Evolutionary conservation across 1,284 basidiomycete species (phyloP).

Genomic region (Rhodotorula sp.): DNA sequence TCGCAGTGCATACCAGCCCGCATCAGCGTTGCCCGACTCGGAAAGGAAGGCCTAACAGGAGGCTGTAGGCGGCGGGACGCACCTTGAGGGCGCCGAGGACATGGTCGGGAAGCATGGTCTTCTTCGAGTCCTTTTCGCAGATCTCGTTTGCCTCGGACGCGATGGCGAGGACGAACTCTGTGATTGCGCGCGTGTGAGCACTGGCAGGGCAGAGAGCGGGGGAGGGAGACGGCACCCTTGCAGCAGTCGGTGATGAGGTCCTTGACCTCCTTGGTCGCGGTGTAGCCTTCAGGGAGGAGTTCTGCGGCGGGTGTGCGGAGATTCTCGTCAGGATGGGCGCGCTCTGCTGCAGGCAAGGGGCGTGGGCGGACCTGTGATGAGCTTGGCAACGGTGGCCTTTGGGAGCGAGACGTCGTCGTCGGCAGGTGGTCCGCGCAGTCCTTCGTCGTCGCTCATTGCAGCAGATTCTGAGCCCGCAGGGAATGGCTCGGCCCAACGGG

Average conservation of each 20-base stretch:
- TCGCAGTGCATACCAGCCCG: neutral
- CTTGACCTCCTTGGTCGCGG: slow-evolving; percentile 91
- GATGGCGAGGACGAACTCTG: slow-evolving; percentile 97
- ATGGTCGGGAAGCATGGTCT: slow-evolving; percentile 98
- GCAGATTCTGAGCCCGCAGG: neutral
- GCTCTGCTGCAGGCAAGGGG: neutral
- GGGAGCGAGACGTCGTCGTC: slow-evolving; percentile 94
- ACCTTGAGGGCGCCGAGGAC: slow-evolving; percentile 90
- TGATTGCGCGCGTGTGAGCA: neutral
- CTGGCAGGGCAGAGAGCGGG: too few relatives aligned
- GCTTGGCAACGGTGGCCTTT: slow-evolving; percentile 95
- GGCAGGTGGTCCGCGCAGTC: slow-evolving; percentile 57
- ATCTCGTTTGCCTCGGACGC: slow-evolving; percentile 98
- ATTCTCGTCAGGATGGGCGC: neutral
- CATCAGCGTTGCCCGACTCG: too few relatives aligned
- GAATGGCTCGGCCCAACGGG: neutral
- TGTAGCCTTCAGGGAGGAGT: slow-evolving; percentile 82
- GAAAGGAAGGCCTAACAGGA: slow-evolving; percentile 3
- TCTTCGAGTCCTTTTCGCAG: slow-evolving; percentile 97
- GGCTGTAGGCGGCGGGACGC: slow-evolving; percentile 38
- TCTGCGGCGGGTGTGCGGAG: slow-evolving; percentile 61
- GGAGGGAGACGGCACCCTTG: slow-evolving; percentile 69
- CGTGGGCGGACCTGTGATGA: slow-evolving; percentile 76
- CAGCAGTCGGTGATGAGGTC: slow-evolving; percentile 97
- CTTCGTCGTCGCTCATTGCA: slow-evolving; percentile 58